Percentiles rank a stretch among this genome's conserved stretches.
phyloP scores from a whole-genome alignment of 192 early-diverging fungal genomes.

The Phlyctochytrium arcticum region DNA sequence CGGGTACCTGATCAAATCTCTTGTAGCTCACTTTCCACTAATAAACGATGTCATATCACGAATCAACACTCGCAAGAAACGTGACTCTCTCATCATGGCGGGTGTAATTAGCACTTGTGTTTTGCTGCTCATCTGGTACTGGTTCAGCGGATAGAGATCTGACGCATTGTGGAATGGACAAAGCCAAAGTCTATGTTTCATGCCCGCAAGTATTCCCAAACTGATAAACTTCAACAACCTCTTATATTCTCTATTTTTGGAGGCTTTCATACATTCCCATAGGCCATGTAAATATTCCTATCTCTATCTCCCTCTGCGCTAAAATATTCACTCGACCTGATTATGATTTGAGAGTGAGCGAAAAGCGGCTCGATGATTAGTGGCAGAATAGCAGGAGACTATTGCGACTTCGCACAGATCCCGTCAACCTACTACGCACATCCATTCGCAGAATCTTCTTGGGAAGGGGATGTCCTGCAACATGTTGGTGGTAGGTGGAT shows the following conservation, averaged over 20 bases:
- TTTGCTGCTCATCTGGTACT: conserved; percentile 37
- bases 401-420: too few relatives aligned
- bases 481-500: too few relatives aligned
- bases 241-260: neutral
- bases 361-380: too few relatives aligned
- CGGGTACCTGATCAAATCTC: neutral
- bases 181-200: neutral
- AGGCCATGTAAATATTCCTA: too few relatives aligned
- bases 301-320: too few relatives aligned
- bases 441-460: too few relatives aligned
- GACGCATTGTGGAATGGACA: neutral
- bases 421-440: too few relatives aligned
- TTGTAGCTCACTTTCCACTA: conserved; percentile 53
- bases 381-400: too few relatives aligned
- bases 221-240: neutral
- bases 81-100: conserved; percentile 71
- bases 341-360: too few relatives aligned
- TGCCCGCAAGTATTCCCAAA: neutral
- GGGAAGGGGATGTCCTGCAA: too few relatives aligned
- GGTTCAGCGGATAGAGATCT: conserved; percentile 1
- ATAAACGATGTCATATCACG: conserved; percentile 66
- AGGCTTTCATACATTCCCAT: neutral
- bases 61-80: conserved; percentile 61
- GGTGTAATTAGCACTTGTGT: conserved; percentile 52
- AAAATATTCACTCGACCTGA: too few relatives aligned